Conservation (phyloP, 2,329 filamentous ascomycete genomes). For the Chaetomiaceae sp. region DNA sequence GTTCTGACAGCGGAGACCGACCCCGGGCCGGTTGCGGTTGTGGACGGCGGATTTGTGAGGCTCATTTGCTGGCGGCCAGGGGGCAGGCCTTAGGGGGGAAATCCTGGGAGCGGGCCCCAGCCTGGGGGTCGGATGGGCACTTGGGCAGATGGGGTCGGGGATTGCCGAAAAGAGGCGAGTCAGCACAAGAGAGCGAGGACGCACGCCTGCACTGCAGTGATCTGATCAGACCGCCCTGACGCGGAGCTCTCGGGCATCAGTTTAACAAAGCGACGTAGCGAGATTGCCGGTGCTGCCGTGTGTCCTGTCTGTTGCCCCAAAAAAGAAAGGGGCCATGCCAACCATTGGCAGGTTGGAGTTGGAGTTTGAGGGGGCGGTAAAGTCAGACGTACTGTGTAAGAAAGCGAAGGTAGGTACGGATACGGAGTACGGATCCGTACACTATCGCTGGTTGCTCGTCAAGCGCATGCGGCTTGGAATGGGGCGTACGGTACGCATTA, state of each 20-base stretch:
- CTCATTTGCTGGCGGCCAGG: slow-evolving; percentile 36
- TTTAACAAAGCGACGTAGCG: not conserved
- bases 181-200: not conserved
- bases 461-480: too few relatives aligned
- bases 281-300: slow-evolving; percentile 2
- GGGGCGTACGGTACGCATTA: too few relatives aligned
- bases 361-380: too few relatives aligned
- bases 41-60: slow-evolving; percentile 49
- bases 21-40: slow-evolving; percentile 42
- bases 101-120: too few relatives aligned
- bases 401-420: too few relatives aligned
- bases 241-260: slow-evolving; percentile 2
- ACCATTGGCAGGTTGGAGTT: too few relatives aligned
- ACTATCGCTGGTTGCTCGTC: too few relatives aligned
- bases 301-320: not conserved
- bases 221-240: too few relatives aligned
- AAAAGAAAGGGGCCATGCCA: too few relatives aligned
- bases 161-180: slow-evolving; percentile 14
- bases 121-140: too few relatives aligned
- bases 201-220: not conserved
- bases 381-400: too few relatives aligned
- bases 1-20: slow-evolving; percentile 39
- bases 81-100: not conserved
- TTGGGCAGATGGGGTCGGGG: not conserved
- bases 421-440: too few relatives aligned